Percentiles rank a stretch among this genome's conserved stretches.
These are phyloP conservation scores for Fraxinus sp. DNA, from an alignment of 305 asterid genomes.

Conservation along the genomic window DNA sequence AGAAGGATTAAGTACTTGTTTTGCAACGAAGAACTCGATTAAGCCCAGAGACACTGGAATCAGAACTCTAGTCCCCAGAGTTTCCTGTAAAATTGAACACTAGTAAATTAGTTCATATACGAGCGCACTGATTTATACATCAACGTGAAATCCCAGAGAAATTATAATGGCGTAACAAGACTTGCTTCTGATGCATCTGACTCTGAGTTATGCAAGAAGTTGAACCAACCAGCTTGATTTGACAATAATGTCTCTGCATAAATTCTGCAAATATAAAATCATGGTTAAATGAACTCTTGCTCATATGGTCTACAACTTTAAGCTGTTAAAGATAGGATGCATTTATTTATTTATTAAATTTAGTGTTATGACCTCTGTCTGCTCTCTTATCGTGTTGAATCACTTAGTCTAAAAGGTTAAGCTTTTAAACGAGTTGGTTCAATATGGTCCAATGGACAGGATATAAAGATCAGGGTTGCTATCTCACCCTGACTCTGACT, in stretches of 20 bases:
- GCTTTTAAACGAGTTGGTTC: neutral
- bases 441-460: neutral
- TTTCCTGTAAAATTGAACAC: constrained; percentile 35
- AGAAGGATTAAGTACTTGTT: constrained; percentile 32
- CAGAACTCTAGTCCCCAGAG: constrained; percentile 45
- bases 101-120: neutral
- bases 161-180: neutral
- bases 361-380: neutral
- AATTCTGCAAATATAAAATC: constrained; percentile 26
- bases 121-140: neutral
- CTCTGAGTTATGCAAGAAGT: constrained; percentile 35
- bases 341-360: neutral
- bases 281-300: neutral
- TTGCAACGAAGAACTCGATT: constrained; percentile 42
- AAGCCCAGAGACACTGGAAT: constrained; percentile 44
- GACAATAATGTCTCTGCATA: constrained; percentile 42
- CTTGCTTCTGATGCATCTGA: constrained; percentile 38
- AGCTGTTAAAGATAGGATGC: neutral
- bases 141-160: neutral
- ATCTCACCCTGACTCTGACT: constrained; percentile 37
- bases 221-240: constrained; percentile 49
- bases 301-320: neutral
- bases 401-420: neutral
- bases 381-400: neutral
- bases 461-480: neutral